These are phyloP conservation scores for Nakazawaea wickerhamii DNA, from an alignment of 805 yeast genomes.

Conservation along the genomic window DNA sequence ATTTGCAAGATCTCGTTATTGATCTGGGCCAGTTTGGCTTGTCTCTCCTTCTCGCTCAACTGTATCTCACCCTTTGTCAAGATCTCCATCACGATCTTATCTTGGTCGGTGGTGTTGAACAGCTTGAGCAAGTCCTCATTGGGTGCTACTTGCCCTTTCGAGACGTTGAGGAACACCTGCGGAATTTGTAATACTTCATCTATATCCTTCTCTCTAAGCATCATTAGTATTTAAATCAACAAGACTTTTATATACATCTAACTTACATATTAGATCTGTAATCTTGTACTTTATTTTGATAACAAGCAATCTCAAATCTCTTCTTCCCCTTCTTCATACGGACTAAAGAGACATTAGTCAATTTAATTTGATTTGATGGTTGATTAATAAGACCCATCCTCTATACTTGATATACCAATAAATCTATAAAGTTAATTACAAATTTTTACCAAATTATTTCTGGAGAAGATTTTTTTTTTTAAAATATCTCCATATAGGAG, in stretches of 20 bases:
- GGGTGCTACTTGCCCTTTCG: conserved; percentile 91
- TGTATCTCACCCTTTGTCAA: conserved; percentile 91
- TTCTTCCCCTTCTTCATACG: conserved; percentile 87
- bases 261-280: conserved; percentile 66
- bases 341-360: conserved; percentile 92
- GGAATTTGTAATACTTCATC: conserved; percentile 96
- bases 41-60: conserved; percentile 88
- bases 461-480: background rate
- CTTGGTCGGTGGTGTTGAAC: conserved; percentile 73
- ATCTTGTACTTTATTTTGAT: conserved; percentile 95
- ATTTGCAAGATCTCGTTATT: conserved; percentile 79
- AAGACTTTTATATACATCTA: background rate
- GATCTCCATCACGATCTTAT: conserved; percentile 74
- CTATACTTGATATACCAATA: background rate
- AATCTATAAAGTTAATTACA: background rate
- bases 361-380: conserved; percentile 81
- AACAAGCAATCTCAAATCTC: conserved; percentile 92
- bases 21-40: conserved; percentile 62
- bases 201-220: conserved; percentile 68
- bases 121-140: conserved; percentile 71
- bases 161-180: conserved; percentile 88
- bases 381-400: conserved; percentile 56
- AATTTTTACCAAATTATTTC: background rate
- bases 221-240: conserved; percentile 10
- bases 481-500: too few species aligned